Evolutionary conservation across 495 filamentous ascomycete species (phyloP).

Genomic region (Aspergillus taichungensis): DNA sequence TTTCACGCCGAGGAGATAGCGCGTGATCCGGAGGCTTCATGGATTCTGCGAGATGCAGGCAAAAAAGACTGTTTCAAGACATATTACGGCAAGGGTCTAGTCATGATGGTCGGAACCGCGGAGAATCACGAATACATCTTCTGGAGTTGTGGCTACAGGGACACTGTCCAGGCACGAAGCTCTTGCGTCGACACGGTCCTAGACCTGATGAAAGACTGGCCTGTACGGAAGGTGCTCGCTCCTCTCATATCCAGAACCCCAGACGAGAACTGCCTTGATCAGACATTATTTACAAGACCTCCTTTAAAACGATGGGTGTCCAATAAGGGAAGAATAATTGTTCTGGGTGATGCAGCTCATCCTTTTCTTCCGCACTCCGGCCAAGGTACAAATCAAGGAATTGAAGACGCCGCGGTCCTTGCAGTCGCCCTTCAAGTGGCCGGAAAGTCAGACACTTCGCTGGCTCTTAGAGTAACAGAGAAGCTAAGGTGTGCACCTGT

Average conservation of each 20-base stretch:
- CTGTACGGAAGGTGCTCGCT: not conserved
- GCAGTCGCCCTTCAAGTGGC: constrained; percentile 35
- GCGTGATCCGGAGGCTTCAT: not conserved
- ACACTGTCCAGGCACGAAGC: not conserved
- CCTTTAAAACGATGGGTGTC: constrained; percentile 13
- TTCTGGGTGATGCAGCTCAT: constrained; percentile 50
- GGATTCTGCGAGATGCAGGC: not conserved
- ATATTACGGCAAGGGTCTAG: not conserved
- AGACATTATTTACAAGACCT: not conserved
- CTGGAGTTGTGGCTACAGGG: not conserved
- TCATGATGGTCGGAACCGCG: not conserved
- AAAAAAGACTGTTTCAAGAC: not conserved
- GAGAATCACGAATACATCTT: not conserved
- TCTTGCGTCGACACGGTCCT: not conserved
- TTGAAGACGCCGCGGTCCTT: constrained; percentile 47
- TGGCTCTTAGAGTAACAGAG: not conserved
- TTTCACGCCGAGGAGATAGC: not conserved
- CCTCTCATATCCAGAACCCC: not conserved
- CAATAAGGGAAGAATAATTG: constrained; percentile 29
- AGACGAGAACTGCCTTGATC: not conserved
- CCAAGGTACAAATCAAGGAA: constrained; percentile 40
- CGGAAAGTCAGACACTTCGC: constrained; percentile 37
- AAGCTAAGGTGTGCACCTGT: constrained; percentile 2
- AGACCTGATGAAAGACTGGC: not conserved
- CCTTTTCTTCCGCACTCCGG: constrained; percentile 41